Percentiles rank a stretch among this genome's conserved stretches.
phyloP scores from a whole-genome alignment of 805 yeast genomes.

The Isabelozyma heimii region DNA sequence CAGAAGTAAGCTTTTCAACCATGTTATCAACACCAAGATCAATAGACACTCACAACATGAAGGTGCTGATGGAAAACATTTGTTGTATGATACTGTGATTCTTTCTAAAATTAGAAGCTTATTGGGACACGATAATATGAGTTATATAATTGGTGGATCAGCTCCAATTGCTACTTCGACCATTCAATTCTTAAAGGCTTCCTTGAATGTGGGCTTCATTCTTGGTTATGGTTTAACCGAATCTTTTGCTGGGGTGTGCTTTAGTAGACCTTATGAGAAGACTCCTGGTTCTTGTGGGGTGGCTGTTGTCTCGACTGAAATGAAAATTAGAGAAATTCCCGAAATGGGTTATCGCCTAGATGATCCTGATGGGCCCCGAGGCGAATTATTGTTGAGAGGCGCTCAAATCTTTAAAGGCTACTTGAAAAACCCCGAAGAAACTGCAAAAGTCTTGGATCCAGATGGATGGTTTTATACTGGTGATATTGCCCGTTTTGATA shows the following conservation, averaged over 20 bases:
- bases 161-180: slow-evolving; percentile 16
- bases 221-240: slow-evolving; percentile 32
- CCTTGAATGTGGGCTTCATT: slow-evolving; percentile 15
- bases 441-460: slow-evolving; percentile 48
- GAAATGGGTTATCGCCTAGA: slow-evolving; percentile 8
- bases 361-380: slow-evolving; percentile 32
- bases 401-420: slow-evolving; percentile 59
- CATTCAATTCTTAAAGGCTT: slow-evolving; percentile 14
- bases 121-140: slow-evolving; percentile 29
- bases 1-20: slow-evolving; percentile 16
- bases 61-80: slow-evolving; percentile 33
- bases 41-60: slow-evolving; percentile 33
- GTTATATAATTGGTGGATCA: slow-evolving; percentile 31
- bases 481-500: slow-evolving; percentile 55
- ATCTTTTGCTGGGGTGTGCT: slow-evolving; percentile 13
- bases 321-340: slow-evolving; percentile 8
- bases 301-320: slow-evolving; percentile 8
- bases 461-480: slow-evolving; percentile 65
- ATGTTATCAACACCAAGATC: slow-evolving; percentile 18
- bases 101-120: slow-evolving; percentile 35
- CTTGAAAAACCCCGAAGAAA: slow-evolving; percentile 56
- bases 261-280: slow-evolving; percentile 9
- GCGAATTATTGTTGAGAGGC: slow-evolving; percentile 64
- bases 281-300: slow-evolving; percentile 18
- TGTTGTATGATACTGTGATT: slow-evolving; percentile 30